Evolutionary conservation across 495 filamentous ascomycete species (phyloP), one percentile per base, ranked within the genome.

Genomic region (Polyplosphaeria fusca): DNA sequence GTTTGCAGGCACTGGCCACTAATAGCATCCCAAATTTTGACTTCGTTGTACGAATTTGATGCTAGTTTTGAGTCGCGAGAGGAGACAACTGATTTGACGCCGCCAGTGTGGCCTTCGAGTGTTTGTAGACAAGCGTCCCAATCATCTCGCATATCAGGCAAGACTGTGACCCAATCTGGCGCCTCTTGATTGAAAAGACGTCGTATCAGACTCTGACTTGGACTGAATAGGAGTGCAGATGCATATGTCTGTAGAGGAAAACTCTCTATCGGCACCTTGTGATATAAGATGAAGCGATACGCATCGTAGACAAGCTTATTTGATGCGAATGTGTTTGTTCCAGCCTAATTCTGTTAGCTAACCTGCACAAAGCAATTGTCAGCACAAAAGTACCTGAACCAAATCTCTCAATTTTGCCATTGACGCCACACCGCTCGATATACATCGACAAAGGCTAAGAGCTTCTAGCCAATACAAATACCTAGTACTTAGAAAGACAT

Each of bases 381-480:
- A 22, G 43, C 5, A n/a, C 16, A 13, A 25, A 7, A 46, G 14
- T 52, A 53, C 50, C 37, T 53, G 23, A 18, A 19, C 22, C 14
- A 53, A 20, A 42, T 19, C 23, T 23, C 18, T 11, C 12, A 53
- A 39, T 30, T 53, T 42, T 16, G 50, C 26, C 38, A 53, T 53
- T 27, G 54, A 51, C n/a, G 52, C 23, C n/a, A 73, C 50, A 4
- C 65, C 67, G 9, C 58, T 26, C 37, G 64, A 66, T 51, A 73
- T 16, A 40, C 61, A 60, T 55, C 42, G 60, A 18, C 61, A 58
- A 27, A 74, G 58, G 49, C 67, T 66, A 43, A 77, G 53, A 27
- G 66, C 72, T 65, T 79, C 73, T 14, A 77, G 30, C 75, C 70
- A 77, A 56, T 72, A 68, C 14, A 81, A 66, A 38, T 79, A 71